Conservation (phyloP, 2,329 filamentous ascomycete species). For the Xylariaceae sp. region DNA sequence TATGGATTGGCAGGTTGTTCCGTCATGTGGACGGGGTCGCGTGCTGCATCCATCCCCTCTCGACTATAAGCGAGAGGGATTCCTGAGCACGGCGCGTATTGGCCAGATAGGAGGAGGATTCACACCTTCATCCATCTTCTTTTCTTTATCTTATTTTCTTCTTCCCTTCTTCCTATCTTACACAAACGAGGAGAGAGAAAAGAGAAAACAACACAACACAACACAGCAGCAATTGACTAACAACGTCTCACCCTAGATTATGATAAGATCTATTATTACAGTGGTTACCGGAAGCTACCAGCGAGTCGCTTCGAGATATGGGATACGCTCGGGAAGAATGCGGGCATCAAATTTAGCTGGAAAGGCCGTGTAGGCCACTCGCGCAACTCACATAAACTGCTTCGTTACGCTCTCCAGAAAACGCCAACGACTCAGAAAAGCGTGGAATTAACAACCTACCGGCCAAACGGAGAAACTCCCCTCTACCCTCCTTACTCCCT, state of each 20-base stretch:
- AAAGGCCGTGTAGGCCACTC: conserved; percentile 41
- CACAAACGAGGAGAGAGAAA: neutral
- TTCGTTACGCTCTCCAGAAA: conserved; percentile 37
- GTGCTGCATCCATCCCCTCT: neutral
- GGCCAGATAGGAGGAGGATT: no score
- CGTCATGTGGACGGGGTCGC: neutral
- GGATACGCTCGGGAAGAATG: conserved; percentile 29
- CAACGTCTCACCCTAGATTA: conserved; percentile 21
- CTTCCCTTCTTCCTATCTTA: neutral
- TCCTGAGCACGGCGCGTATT: no score
- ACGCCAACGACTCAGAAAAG: conserved; percentile 25
- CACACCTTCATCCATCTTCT: no score
- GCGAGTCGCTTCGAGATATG: conserved; percentile 26
- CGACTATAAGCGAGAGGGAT: no score
- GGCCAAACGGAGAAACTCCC: conserved; percentile 1
- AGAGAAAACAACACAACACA: neutral
- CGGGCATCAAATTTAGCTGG: conserved; percentile 39
- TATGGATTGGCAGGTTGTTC: no score
- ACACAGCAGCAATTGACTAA: conserved; percentile 5
- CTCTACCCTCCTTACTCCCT: conserved; percentile 14
- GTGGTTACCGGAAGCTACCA: conserved; percentile 25
- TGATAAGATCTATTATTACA: conserved; percentile 37
- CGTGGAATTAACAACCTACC: conserved; percentile 17
- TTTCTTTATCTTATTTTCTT: neutral
- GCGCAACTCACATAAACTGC: conserved; percentile 43